These are phyloP conservation scores for Trichoderma afroharzianum DNA, from an alignment of 2,329 filamentous ascomycete species.

Conservation along the genomic window DNA sequence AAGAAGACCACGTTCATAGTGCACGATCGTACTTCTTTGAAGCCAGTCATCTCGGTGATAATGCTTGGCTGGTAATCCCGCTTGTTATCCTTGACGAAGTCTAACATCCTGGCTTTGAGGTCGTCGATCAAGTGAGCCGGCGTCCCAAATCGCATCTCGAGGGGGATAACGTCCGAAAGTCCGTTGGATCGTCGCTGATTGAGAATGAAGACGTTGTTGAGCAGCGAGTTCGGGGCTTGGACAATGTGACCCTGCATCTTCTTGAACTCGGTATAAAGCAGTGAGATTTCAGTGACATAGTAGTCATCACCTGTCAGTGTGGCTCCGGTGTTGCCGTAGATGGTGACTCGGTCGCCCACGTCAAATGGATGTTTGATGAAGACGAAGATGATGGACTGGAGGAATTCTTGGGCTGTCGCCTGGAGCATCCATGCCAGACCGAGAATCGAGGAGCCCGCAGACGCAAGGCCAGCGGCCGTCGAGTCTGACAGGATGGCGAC, in stretches of 20 bases:
- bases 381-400: slow-evolving; percentile 91
- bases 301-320: slow-evolving; percentile 81
- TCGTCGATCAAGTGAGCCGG: slow-evolving; percentile 77
- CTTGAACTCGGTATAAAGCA: slow-evolving; percentile 96
- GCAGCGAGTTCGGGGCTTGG: slow-evolving; percentile 88
- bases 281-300: slow-evolving; percentile 89
- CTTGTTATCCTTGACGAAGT: slow-evolving; percentile 81
- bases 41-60: slow-evolving; percentile 74
- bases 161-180: slow-evolving; percentile 78
- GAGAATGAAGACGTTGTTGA: slow-evolving; percentile 90
- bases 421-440: slow-evolving; percentile 91
- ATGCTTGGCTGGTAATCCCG: slow-evolving; percentile 86
- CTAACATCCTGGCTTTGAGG: slow-evolving; percentile 73
- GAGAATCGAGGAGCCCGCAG: slow-evolving; percentile 80
- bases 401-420: slow-evolving; percentile 87
- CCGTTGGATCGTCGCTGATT: slow-evolving; percentile 90
- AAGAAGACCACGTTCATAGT: slow-evolving; percentile 93
- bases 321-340: slow-evolving; percentile 88
- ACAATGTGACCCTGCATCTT: slow-evolving; percentile 98
- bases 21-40: slow-evolving; percentile 80
- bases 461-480: slow-evolving; percentile 86
- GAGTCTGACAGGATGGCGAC: slow-evolving; percentile 86
- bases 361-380: slow-evolving; percentile 98
- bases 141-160: slow-evolving; percentile 86
- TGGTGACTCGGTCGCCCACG: slow-evolving; percentile 85